phyloP scores from a whole-genome alignment of 805 yeast genomes.

The Jamesozyma rosinii region DNA sequence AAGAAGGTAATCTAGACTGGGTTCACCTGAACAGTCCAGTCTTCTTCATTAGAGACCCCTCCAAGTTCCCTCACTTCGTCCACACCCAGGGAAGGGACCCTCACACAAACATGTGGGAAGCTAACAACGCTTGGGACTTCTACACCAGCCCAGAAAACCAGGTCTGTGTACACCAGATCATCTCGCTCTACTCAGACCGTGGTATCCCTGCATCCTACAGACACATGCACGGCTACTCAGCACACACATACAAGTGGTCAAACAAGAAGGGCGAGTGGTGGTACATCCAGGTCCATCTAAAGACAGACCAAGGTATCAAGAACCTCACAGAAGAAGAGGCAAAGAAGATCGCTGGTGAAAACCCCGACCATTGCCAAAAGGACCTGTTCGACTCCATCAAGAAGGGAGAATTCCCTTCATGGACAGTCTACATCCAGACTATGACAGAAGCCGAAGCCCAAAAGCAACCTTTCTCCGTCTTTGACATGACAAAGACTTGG shows the following conservation, averaged over 20 bases:
- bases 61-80: constrained; percentile 54
- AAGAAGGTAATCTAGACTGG: constrained; percentile 62
- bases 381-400: constrained; percentile 74
- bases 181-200: constrained; percentile 50
- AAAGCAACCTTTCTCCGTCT: constrained; percentile 67
- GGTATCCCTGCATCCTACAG: constrained; percentile 51
- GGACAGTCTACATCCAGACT: constrained; percentile 79
- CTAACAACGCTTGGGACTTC: constrained; percentile 80
- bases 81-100: constrained; percentile 68
- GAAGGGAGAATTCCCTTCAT: constrained; percentile 66
- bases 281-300: constrained; percentile 50
- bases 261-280: constrained; percentile 44
- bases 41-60: constrained; percentile 55
- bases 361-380: constrained; percentile 75
- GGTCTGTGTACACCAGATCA: constrained; percentile 69
- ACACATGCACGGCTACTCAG: constrained; percentile 56
- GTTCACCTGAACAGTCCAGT: constrained; percentile 69
- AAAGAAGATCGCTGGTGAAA: constrained; percentile 54
- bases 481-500: constrained; percentile 89
- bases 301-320: constrained; percentile 45
- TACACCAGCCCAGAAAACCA: constrained; percentile 50
- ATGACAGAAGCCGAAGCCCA: constrained; percentile 80
- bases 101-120: constrained; percentile 62
- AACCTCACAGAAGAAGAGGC: constrained; percentile 59
- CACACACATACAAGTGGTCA: constrained; percentile 55